Percentiles rank a stretch among this genome's conserved stretches.
These are phyloP conservation scores for Beta vulgaris DNA, from an alignment of 148 eudicot species.

Conservation along the genomic window DNA sequence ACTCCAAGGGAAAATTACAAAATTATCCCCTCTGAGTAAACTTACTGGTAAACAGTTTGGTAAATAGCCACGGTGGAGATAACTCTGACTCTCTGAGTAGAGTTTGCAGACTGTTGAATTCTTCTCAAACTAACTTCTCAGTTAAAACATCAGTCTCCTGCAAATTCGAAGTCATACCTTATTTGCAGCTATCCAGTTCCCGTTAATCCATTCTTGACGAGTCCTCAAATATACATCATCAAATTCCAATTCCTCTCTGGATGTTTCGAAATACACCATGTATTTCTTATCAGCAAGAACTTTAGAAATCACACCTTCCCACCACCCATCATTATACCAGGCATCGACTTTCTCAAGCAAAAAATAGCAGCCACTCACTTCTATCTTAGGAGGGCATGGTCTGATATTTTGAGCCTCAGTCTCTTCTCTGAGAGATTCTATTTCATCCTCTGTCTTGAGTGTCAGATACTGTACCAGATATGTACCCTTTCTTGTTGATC, in stretches of 20 bases:
- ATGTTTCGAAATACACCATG: slow-evolving; percentile 39
- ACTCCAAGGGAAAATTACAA: no score
- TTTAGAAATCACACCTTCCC: slow-evolving; percentile 42
- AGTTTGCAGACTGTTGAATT: not conserved
- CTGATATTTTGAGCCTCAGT: slow-evolving; percentile 36
- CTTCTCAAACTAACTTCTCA: not conserved
- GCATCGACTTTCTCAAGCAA: slow-evolving; percentile 57
- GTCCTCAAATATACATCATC: slow-evolving; percentile 47
- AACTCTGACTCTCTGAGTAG: not conserved
- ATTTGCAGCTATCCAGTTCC: slow-evolving; percentile 42
- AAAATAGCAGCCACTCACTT: slow-evolving; percentile 21
- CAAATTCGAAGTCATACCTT: slow-evolving; percentile 29
- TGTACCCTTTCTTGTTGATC: slow-evolving; percentile 27
- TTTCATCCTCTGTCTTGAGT: slow-evolving; percentile 36
- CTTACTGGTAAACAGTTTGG: no score
- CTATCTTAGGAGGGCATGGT: slow-evolving; percentile 48
- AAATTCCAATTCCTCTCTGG: slow-evolving; percentile 41
- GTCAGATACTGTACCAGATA: slow-evolving; percentile 48
- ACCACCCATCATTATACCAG: slow-evolving; percentile 57
- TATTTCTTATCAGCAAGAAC: slow-evolving; percentile 38
- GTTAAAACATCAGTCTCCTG: slow-evolving; percentile 6
- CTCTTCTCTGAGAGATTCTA: slow-evolving; percentile 29
- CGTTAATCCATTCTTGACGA: slow-evolving; percentile 57
- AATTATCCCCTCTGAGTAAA: no score
- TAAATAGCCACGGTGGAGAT: no score